Evolutionary conservation across 306 rosid species (phyloP), one percentile per base, ranked within the genome.

Genomic region (Senna siamea): DNA sequence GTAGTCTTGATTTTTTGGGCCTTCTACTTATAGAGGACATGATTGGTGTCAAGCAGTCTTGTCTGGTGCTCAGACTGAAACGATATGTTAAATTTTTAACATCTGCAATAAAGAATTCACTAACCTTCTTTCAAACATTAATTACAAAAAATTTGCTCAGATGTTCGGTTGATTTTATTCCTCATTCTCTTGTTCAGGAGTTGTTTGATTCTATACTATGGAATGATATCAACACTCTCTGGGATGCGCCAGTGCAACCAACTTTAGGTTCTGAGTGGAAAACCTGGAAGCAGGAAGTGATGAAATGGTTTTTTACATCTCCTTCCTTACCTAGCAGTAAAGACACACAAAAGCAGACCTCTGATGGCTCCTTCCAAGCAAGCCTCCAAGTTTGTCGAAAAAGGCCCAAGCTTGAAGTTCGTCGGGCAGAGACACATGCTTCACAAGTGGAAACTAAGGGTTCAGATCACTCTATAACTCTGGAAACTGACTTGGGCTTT

Each of bases 361-460:
- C 80, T 76, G 93, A 84, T 78, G 81, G 76, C 73, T 64, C 80
- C 15, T 81, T 84, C 82, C 78, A 73, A 77, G 69, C 90, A 79
- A 85, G 83, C 85, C 81, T 84, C 68, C 96, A 92, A 78, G 81
- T 77, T 72, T 76, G 89, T 85, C 79, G 97, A 84, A 95, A 95
- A 82, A 85, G 99, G 81, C 88, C 96, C 47, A 95, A 95, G 84
- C 99, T 95, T 75, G 98, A 95, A 90, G 85, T 95, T 80, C 99
- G 99, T 52, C 97, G 99, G 56, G 96, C 97, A 7, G 98, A 94
- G 69, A 73, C 91, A 67, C 97, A 94, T 80, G 77, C 90, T 81
- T 84, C 85, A 69, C 90, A 78, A 75, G 74, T 84, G 77, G 93
- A 84, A 66, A 65, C 82, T 53, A 82, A 79, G 82, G 89, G 56